phyloP scores from a whole-genome alignment of 352 stramenopile species.

The Phytopythium chamaehyphon region DNA sequence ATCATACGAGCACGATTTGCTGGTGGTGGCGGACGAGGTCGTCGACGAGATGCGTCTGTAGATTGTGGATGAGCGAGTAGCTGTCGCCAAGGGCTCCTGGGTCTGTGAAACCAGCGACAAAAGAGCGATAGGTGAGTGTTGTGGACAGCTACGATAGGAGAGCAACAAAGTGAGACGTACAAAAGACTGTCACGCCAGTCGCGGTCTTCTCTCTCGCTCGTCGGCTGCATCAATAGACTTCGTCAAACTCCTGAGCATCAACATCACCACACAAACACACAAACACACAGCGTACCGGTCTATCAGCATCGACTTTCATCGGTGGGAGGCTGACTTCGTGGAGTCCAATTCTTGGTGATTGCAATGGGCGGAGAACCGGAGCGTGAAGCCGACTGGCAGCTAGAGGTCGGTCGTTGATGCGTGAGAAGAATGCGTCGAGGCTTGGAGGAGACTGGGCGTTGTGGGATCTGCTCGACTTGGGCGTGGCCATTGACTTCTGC shows the following conservation, averaged over 20 bases:
- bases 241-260: slow-evolving; percentile 14
- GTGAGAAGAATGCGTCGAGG: not conserved
- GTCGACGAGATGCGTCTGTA: not conserved
- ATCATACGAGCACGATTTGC: not conserved
- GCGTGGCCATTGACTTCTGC: not conserved
- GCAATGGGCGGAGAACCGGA: not conserved
- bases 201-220: slow-evolving; percentile 12
- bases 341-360: not conserved
- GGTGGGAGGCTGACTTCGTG: too few relatives aligned
- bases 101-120: slow-evolving; percentile 13
- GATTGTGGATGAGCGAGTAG: not conserved
- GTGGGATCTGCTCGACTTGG: not conserved
- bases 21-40: not conserved
- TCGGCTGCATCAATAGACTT: slow-evolving; percentile 10
- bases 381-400: slow-evolving; percentile 1
- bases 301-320: not conserved
- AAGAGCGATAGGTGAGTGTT: not conserved
- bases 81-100: slow-evolving; percentile 20
- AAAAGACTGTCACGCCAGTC: slow-evolving; percentile 42
- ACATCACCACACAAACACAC: too few relatives aligned
- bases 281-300: too few relatives aligned
- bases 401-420: slow-evolving; percentile 5
- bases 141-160: not conserved
- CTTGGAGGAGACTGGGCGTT: not conserved
- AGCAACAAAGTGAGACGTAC: slow-evolving; percentile 13